Evolutionary conservation across 164 flowering plant genomes (phyloP).

Genomic region (Echeveria elegans): DNA sequence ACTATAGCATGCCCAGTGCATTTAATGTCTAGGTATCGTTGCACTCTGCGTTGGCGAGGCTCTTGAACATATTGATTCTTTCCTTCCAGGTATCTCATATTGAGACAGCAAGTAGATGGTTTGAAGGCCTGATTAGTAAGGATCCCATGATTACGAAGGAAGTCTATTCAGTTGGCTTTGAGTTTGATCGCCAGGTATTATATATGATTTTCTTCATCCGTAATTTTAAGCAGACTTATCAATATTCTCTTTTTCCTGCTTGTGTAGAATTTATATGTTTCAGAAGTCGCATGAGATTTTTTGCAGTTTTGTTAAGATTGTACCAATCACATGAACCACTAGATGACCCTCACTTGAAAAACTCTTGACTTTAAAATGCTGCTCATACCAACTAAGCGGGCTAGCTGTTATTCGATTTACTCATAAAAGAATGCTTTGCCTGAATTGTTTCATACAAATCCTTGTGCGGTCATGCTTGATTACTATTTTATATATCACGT

Average conservation of each 20-base stretch:
- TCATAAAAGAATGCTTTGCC: background rate
- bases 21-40: background rate
- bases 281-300: background rate
- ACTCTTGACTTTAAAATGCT: background rate
- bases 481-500: background rate
- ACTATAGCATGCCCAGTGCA: background rate
- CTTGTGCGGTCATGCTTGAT: background rate
- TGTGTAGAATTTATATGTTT: background rate
- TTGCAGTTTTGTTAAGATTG: background rate
- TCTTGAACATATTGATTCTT: background rate
- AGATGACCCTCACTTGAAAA: background rate
- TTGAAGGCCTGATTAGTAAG: conserved; percentile 57
- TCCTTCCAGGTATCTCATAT: conserved; percentile 22
- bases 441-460: background rate
- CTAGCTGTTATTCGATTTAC: background rate
- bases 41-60: no score
- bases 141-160: conserved; percentile 62
- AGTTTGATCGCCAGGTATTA: conserved; percentile 77
- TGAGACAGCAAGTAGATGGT: conserved; percentile 60
- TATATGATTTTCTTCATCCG: background rate
- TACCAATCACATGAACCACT: background rate
- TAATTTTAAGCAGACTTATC: background rate
- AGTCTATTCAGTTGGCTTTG: conserved; percentile 66
- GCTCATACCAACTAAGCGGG: background rate
- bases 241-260: background rate